Evolutionary conservation across 2,329 filamentous ascomycete genomes (phyloP).

Genomic region (Cadophora sp.): DNA sequence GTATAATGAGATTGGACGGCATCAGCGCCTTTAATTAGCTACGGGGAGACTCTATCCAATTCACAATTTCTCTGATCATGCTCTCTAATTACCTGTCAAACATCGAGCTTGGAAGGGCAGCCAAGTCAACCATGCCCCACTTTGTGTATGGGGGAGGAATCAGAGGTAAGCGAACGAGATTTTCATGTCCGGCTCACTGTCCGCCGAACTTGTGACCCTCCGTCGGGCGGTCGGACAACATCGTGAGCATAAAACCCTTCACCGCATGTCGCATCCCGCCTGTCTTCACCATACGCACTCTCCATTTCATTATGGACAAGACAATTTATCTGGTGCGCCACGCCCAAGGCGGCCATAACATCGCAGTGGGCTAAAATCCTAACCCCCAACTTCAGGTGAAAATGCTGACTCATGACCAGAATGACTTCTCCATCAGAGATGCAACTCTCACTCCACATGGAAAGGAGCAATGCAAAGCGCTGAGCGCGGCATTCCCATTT

Average conservation of each 20-base stretch:
- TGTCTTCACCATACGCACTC: background rate
- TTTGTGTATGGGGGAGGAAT: background rate
- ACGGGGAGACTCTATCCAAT: background rate
- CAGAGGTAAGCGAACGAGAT: background rate
- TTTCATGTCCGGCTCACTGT: background rate
- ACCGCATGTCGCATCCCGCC: background rate
- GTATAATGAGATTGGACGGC: too few relatives aligned
- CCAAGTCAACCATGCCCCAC: background rate
- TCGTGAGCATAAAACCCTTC: conserved; percentile 2
- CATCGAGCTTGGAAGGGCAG: background rate
- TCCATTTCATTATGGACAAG: conserved; percentile 18
- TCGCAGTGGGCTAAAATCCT: conserved; percentile 67
- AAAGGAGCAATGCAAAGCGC: conserved; percentile 71
- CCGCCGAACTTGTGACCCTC: background rate
- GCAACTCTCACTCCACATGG: conserved; percentile 79
- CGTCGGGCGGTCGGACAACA: background rate
- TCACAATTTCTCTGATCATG: too few relatives aligned
- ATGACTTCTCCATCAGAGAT: conserved; percentile 52
- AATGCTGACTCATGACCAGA: conserved; percentile 22
- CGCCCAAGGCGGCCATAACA: conserved; percentile 81
- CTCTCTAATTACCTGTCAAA: background rate
- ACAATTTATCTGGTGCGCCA: conserved; percentile 61
- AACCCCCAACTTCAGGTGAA: conserved; percentile 49
- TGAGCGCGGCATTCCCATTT: conserved; percentile 67
- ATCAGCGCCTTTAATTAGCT: background rate